A percentile compares a stretch with the other conserved stretches of the same genome.
These are phyloP conservation scores for Nematocida sp. DNA, from an alignment of 371 early-diverging fungal species.

Conservation along the genomic window DNA sequence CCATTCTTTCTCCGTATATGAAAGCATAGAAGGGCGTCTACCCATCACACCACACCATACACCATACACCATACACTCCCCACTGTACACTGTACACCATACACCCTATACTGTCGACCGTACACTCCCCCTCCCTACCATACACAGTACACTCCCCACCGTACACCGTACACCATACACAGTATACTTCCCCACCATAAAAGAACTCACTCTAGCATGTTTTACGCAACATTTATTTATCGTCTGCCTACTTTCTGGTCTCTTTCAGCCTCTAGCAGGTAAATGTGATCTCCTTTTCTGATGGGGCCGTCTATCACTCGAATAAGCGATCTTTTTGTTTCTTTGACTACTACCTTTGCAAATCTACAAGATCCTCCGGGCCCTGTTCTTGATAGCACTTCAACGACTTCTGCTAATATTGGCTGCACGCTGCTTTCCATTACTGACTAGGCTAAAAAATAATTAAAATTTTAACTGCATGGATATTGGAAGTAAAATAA, in stretches of 20 bases:
- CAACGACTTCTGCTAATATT: slow-evolving; percentile 57
- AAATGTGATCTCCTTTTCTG: slow-evolving; percentile 59
- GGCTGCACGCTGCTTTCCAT: slow-evolving; percentile 51
- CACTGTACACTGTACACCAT: neutral
- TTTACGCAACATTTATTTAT: slow-evolving; percentile 20
- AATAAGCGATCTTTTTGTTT: slow-evolving; percentile 51
- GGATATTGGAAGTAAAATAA: slow-evolving; percentile 17
- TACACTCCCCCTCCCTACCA: neutral
- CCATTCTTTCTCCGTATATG: no score
- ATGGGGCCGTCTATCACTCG: slow-evolving; percentile 62
- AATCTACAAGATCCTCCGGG: slow-evolving; percentile 59
- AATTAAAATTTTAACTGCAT: slow-evolving; percentile 24
- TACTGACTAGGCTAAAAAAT: slow-evolving; percentile 51
- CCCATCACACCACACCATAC: no score
- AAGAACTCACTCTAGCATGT: no score
- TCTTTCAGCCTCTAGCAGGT: slow-evolving; percentile 64
- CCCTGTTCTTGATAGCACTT: slow-evolving; percentile 56
- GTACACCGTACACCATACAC: neutral
- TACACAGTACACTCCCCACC: neutral
- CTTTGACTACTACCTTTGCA: slow-evolving; percentile 52
- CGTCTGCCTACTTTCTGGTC: slow-evolving; percentile 63
- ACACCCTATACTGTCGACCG: neutral
- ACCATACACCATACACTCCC: neutral
- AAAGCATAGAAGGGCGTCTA: no score
- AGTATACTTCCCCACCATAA: neutral